Evolutionary conservation across 2,329 filamentous ascomycete genomes (phyloP).

Genomic region (Ophiocordyceps robertsii): DNA sequence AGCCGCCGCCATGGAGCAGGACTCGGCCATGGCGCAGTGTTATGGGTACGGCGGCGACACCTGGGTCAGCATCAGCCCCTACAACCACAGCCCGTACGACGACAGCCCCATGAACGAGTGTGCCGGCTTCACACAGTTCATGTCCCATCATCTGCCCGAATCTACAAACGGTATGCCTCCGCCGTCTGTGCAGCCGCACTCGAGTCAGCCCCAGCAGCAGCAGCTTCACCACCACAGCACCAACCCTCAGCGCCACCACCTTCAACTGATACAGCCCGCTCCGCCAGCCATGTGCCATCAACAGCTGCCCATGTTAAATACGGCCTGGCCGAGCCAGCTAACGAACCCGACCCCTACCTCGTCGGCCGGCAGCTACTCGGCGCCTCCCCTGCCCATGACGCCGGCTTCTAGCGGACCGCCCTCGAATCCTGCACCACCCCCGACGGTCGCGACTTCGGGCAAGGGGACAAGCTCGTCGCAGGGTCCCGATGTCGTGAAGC

Average conservation of each 20-base stretch:
- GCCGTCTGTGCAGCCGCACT: conserved; percentile 26
- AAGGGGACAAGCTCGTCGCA: not conserved
- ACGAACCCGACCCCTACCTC: conserved; percentile 49
- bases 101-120: conserved; percentile 52
- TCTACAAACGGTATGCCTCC: conserved; percentile 40
- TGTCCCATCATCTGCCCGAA: conserved; percentile 37
- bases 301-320: conserved; percentile 56
- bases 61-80: conserved; percentile 46
- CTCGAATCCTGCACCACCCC: conserved; percentile 6
- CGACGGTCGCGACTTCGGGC: not conserved
- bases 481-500: conserved; percentile 10
- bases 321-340: conserved; percentile 70
- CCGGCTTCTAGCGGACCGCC: conserved; percentile 37
- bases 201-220: conserved; percentile 8
- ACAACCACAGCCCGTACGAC: conserved; percentile 44
- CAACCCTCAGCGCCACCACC: conserved; percentile 9
- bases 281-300: conserved; percentile 37
- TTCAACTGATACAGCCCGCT: conserved; percentile 18
- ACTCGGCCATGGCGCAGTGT: conserved; percentile 17
- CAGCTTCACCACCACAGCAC: conserved; percentile 10
- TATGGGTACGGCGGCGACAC: conserved; percentile 25
- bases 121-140: conserved; percentile 40
- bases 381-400: conserved; percentile 46
- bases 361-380: conserved; percentile 35
- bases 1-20: conserved; percentile 15